Conservation (phyloP, 345 rosid species). For the Moricandia arvensis region DNA sequence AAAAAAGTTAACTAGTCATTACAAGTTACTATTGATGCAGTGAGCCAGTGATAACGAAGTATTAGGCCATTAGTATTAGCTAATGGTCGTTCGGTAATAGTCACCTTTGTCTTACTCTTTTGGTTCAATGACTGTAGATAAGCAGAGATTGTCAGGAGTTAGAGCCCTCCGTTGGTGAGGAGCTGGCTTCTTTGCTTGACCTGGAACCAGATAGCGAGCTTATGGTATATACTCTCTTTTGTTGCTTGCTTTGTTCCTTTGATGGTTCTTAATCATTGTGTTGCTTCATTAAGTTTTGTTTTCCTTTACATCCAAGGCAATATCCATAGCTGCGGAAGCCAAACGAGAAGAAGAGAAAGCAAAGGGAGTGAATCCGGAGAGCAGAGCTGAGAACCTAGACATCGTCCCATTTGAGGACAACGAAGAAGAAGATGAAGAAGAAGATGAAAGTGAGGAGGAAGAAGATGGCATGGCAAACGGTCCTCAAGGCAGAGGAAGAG, state of each 20-base stretch:
- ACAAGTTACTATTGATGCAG: slow-evolving; percentile 6
- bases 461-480: slow-evolving; percentile 49
- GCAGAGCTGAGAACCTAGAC: slow-evolving; percentile 26
- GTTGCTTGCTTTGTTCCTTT: background rate
- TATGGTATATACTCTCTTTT: slow-evolving; percentile 57
- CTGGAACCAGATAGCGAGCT: slow-evolving; percentile 97
- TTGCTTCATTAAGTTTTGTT: background rate
- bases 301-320: slow-evolving; percentile 35
- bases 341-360: slow-evolving; percentile 81
- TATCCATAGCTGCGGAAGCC: slow-evolving; percentile 83
- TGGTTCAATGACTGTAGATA: slow-evolving; percentile 47
- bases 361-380: slow-evolving; percentile 57
- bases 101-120: slow-evolving; percentile 22
- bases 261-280: background rate
- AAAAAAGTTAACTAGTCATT: background rate
- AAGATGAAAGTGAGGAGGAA: slow-evolving; percentile 85
- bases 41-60: background rate
- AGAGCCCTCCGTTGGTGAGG: slow-evolving; percentile 89
- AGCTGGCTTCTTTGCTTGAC: slow-evolving; percentile 86
- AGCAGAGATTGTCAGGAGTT: slow-evolving; percentile 99
- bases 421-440: slow-evolving; percentile 96
- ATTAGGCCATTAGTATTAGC: background rate
- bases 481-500: slow-evolving; percentile 82
- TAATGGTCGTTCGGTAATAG: slow-evolving; percentile 2
- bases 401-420: slow-evolving; percentile 77